phyloP scores from a whole-genome alignment of 2,329 filamentous ascomycete genomes.

The Penicillium vulpinum region DNA sequence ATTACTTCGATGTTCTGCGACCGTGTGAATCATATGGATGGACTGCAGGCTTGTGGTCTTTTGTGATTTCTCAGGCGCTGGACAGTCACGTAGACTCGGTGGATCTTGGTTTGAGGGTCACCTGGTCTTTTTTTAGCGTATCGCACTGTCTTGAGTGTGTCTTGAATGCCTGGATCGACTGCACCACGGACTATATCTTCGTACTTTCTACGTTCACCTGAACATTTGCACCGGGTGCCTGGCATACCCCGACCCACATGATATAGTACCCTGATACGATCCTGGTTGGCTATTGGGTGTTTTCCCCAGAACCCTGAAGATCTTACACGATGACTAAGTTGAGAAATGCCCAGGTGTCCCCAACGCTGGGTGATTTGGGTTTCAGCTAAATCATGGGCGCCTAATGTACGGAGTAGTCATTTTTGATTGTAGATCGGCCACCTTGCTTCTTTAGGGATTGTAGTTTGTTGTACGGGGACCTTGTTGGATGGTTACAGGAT shows the following conservation, averaged over 20 bases:
- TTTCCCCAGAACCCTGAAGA: neutral
- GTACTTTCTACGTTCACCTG: neutral
- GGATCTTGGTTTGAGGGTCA: neutral
- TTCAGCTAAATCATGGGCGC: conserved; percentile 1
- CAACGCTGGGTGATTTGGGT: neutral
- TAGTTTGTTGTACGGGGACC: neutral
- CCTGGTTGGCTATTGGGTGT: no score
- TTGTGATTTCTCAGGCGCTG: neutral
- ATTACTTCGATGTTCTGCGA: neutral
- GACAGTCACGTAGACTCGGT: conserved; percentile 7
- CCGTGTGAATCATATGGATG: neutral
- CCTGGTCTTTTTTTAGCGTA: neutral
- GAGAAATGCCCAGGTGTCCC: neutral
- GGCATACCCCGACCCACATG: neutral
- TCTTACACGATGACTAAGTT: neutral
- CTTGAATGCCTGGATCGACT: neutral
- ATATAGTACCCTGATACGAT: neutral
- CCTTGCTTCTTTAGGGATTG: neutral
- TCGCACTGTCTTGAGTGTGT: neutral
- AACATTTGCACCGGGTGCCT: neutral
- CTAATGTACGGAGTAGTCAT: neutral
- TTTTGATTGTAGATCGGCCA: neutral
- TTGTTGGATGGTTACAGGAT: neutral
- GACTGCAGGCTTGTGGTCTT: neutral
- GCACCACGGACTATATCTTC: neutral